A percentile compares a stretch with the other conserved stretches of the same genome.
These are phyloP conservation scores for Pythium plurisporium DNA, from an alignment of 352 stramenopile species.

Conservation along the genomic window DNA sequence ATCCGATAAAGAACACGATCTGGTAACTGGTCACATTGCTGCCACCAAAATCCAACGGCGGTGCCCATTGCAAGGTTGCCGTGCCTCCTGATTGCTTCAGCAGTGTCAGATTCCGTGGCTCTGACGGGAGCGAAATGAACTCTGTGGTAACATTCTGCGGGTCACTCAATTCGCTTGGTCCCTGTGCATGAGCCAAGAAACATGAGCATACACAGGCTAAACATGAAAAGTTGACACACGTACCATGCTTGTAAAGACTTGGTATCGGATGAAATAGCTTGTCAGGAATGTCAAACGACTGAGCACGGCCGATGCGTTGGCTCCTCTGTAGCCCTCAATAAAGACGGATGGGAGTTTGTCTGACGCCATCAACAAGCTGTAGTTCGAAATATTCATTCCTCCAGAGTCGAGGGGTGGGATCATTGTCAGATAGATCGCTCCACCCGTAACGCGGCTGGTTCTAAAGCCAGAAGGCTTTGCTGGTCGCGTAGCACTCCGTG, in stretches of 20 bases:
- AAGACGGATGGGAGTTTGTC: conserved; percentile 36
- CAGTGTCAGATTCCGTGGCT: conserved; percentile 28
- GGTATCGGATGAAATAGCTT: conserved; percentile 43
- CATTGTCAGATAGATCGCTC: conserved; percentile 37
- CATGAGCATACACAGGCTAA: neutral
- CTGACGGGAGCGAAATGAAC: conserved; percentile 39
- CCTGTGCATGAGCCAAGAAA: conserved; percentile 19
- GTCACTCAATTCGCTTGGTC: conserved; percentile 45
- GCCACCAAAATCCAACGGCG: conserved; percentile 53
- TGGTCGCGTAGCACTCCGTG: conserved; percentile 28
- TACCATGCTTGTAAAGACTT: conserved; percentile 34
- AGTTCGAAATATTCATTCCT: conserved; percentile 26
- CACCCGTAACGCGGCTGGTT: conserved; percentile 31
- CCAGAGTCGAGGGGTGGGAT: conserved; percentile 32
- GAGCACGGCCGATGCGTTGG: conserved; percentile 17
- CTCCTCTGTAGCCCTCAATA: conserved; percentile 35
- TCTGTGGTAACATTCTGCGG: conserved; percentile 25
- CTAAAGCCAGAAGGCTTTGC: conserved; percentile 28
- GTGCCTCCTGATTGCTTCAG: conserved; percentile 33
- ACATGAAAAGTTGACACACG: conserved; percentile 8
- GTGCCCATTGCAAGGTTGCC: conserved; percentile 35
- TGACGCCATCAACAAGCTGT: conserved; percentile 29
- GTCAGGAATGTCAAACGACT: conserved; percentile 36
- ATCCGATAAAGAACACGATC: conserved; percentile 38
- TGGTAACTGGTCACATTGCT: conserved; percentile 43